Percentiles rank a stretch among this genome's conserved stretches.
Conservation (phyloP, 345 rosid species). For the Aquilaria yunnanensis region DNA sequence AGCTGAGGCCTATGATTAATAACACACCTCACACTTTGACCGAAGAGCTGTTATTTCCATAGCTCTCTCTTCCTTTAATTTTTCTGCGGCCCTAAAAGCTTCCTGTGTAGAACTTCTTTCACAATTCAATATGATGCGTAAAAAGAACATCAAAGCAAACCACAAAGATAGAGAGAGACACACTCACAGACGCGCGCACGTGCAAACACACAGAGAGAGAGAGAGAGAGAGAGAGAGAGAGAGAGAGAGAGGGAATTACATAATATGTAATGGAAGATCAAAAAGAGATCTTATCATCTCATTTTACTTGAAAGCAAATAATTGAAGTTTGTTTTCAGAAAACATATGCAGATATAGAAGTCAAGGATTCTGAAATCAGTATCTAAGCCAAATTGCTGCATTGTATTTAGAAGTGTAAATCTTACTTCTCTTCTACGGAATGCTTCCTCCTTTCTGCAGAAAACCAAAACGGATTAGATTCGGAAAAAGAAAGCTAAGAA, state of each 20-base stretch:
- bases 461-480: background rate
- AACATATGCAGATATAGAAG: background rate
- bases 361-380: background rate
- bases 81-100: conserved; percentile 84
- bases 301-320: no score
- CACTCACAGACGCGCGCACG: no score
- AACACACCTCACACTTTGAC: conserved; percentile 71
- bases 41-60: conserved; percentile 66
- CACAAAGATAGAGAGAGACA: background rate
- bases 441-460: conserved; percentile 87
- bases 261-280: no score
- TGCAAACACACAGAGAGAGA: background rate
- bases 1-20: conserved; percentile 15
- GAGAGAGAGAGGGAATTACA: background rate
- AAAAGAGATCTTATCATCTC: no score
- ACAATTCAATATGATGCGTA: conserved; percentile 7
- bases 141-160: background rate
- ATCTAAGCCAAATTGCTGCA: background rate
- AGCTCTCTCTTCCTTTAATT: conserved; percentile 62
- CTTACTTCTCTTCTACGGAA: conserved; percentile 86
- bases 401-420: background rate
- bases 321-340: no score
- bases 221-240: background rate
- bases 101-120: conserved; percentile 41
- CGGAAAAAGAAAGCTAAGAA: background rate